Evolutionary conservation across 345 rosid species (phyloP).

Genomic region (Aquilaria yunnanensis): DNA sequence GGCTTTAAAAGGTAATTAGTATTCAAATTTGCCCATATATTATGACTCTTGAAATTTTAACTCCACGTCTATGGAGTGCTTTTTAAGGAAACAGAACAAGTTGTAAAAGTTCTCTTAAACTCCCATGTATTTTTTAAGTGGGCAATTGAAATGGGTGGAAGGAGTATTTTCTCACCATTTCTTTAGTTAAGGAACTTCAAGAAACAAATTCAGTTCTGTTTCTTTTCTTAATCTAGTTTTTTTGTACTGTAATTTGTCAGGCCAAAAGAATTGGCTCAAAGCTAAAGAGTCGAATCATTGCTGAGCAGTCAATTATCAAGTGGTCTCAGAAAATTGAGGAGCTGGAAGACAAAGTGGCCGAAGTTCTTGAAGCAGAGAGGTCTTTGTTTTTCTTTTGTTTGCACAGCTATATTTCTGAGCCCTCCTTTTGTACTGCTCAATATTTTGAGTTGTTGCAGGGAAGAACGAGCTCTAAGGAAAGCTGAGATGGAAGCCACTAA

Average conservation of each 20-base stretch:
- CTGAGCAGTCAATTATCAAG: conserved; percentile 79
- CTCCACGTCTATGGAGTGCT: too few species aligned
- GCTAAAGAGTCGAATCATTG: conserved; percentile 75
- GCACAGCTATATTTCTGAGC: conserved; percentile 1
- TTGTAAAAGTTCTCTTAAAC: too few species aligned
- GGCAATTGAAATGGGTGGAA: too few species aligned
- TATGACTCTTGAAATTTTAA: too few species aligned
- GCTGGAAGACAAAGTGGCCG: conserved; percentile 77
- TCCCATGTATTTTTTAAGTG: too few species aligned
- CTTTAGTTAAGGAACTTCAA: too few species aligned
- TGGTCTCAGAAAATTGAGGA: conserved; percentile 84
- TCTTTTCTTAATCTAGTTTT: too few species aligned
- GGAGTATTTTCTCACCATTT: too few species aligned
- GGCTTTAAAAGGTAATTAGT: too few species aligned
- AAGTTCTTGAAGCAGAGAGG: conserved; percentile 84
- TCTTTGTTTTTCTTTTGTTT: conserved; percentile 13
- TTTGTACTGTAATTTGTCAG: conserved; percentile 26
- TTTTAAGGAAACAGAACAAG: too few species aligned
- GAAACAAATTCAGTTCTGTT: too few species aligned
- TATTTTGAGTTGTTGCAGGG: conserved; percentile 43
- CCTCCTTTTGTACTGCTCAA: conserved; percentile 11
- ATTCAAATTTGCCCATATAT: too few species aligned
- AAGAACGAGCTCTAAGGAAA: conserved; percentile 80
- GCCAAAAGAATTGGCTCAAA: conserved; percentile 89
- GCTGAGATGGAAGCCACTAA: conserved; percentile 96